Evolutionary conservation across 768 basidiomycete species (phyloP), one percentile per base, ranked within the genome.

Genomic region (Boletus sp.): DNA sequence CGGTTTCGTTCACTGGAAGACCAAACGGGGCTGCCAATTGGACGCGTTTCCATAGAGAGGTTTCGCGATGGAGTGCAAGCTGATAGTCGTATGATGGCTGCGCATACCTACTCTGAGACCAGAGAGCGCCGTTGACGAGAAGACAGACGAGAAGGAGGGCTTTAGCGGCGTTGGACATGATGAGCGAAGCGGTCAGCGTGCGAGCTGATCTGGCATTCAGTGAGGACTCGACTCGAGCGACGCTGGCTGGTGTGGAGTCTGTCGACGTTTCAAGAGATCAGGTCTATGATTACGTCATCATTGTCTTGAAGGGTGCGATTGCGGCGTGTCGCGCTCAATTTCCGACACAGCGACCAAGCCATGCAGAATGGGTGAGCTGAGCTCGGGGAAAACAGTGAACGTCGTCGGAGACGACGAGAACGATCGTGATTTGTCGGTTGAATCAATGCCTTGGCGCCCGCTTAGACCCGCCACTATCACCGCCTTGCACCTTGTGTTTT

Each of bases 61-160:
- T 5, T 10, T 37, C 17, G 21, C 19, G 56, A 9, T 42, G 48
- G 27, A 17, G 29, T 9, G 47, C 23, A 9, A 53, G 49, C 34
- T 57, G 53, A 40, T 53, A 46, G 14, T 35, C 23, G 8, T 44
- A 49, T 15, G 57, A 40, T 37, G 39, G 45, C 11, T 74, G 71
- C 11, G 74, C 77, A 68, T 80, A 81, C 54, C 78, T 77, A 69
- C 78, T 78, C 61, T 76, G 79, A 15, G 88, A 85, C 85, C 83
- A 88, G 34, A 91, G 75, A 21, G 88, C 50, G 64, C 78, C 78
- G 58, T 85, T 84, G 44, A 85, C 40, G 55, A 79, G 64, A 65
- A 91, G 70, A 42, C 79, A 65, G 53, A 77, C 57, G 29, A 80
- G 70, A 59, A 91, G 80, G 19, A 83, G 57, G 14, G 80, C 63